Conservation (phyloP, 2,329 filamentous ascomycete species). For the Cylindrodendrum hubeiense region DNA sequence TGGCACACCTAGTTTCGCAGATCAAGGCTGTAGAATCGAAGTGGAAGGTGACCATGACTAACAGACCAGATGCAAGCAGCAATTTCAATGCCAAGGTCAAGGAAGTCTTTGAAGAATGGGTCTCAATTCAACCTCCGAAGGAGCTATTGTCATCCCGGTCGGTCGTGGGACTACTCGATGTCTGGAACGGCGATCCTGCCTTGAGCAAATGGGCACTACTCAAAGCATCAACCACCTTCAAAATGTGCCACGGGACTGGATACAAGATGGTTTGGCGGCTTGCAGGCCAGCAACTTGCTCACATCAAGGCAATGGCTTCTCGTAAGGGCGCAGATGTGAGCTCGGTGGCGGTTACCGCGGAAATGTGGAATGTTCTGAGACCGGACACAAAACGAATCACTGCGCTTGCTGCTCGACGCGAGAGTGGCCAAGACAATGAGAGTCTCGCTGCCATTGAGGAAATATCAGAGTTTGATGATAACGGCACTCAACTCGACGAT, state of each 20-base stretch:
- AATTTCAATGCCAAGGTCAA: slow-evolving; percentile 47
- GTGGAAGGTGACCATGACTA: slow-evolving; percentile 51
- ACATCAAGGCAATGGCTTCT: slow-evolving; percentile 56
- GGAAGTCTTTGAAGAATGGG: slow-evolving; percentile 56
- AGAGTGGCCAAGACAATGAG: slow-evolving; percentile 31
- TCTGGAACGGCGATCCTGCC: slow-evolving; percentile 35
- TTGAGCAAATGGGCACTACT: slow-evolving; percentile 61
- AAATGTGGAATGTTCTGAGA: slow-evolving; percentile 51
- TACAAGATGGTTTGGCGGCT: slow-evolving; percentile 60
- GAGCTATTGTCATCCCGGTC: slow-evolving; percentile 40
- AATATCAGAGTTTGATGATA: slow-evolving; percentile 45
- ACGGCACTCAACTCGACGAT: slow-evolving; percentile 47
- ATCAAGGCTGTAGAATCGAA: slow-evolving; percentile 44
- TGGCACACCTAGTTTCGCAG: slow-evolving; percentile 49
- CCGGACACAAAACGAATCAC: slow-evolving; percentile 51
- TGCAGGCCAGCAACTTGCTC: slow-evolving; percentile 61
- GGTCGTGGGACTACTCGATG: slow-evolving; percentile 45
- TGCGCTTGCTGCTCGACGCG: slow-evolving; percentile 32
- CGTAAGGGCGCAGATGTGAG: slow-evolving; percentile 29
- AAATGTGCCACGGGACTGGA: slow-evolving; percentile 45
- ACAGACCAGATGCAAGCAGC: slow-evolving; percentile 45
- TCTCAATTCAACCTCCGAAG: slow-evolving; percentile 53
- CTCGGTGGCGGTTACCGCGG: slow-evolving; percentile 50
- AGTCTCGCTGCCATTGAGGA: slow-evolving; percentile 43
- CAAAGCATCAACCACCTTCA: slow-evolving; percentile 64